Conservation (phyloP, 805 yeast genomes). For the Yamadazyma tumulicola region DNA sequence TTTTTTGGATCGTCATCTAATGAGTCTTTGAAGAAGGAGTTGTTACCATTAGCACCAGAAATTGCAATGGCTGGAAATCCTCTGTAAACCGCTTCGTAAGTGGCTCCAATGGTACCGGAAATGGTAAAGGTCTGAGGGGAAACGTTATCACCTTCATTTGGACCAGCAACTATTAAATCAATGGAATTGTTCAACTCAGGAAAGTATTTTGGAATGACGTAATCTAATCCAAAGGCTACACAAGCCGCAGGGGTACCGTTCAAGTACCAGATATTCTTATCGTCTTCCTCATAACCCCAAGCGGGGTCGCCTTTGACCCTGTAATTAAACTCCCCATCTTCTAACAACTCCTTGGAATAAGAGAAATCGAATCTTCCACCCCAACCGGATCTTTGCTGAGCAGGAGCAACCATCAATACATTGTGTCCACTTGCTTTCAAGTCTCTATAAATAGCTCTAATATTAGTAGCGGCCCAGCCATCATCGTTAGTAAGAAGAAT, state of each 20-base stretch:
- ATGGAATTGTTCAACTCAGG: constrained; percentile 31
- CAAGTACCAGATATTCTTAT: constrained; percentile 47
- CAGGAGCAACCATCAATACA: constrained; percentile 49
- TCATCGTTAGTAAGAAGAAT: constrained; percentile 48
- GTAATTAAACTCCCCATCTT: constrained; percentile 45
- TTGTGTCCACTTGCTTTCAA: constrained; percentile 45
- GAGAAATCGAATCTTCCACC: constrained; percentile 52
- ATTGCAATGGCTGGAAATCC: constrained; percentile 49
- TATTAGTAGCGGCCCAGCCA: constrained; percentile 53
- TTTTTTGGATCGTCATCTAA: constrained; percentile 38
- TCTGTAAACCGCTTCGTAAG: constrained; percentile 45
- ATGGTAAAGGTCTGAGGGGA: constrained; percentile 39
- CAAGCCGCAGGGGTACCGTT: constrained; percentile 55
- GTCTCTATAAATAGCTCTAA: constrained; percentile 50
- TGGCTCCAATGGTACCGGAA: constrained; percentile 53
- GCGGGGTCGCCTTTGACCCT: constrained; percentile 47
- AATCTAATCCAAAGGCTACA: constrained; percentile 46
- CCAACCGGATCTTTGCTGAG: constrained; percentile 47
- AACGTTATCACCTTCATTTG: constrained; percentile 50
- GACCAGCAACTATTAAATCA: constrained; percentile 51
- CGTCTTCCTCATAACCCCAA: constrained; percentile 47
- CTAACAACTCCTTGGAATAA: constrained; percentile 22
- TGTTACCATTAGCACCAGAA: constrained; percentile 49
- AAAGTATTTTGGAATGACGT: constrained; percentile 44
- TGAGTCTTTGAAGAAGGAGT: constrained; percentile 46